Base-by-base conservation (phyloP, 1,284 basidiomycete species). In the Moesziomyces aphidis region DNA sequence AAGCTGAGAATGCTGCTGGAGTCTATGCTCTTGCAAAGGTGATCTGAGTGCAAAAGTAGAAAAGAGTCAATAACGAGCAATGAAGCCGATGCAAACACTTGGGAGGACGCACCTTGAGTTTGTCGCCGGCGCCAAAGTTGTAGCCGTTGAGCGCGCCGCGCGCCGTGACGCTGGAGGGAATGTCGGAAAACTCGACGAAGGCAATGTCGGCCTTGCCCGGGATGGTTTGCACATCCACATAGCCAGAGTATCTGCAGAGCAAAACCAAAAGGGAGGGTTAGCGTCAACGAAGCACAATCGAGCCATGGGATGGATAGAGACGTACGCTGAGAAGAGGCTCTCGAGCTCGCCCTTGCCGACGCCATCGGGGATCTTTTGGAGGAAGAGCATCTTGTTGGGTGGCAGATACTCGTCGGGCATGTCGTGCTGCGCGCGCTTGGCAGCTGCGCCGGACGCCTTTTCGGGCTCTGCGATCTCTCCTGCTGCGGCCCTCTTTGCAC, bases 401-500 rank as follows among this genome's bases (percentile, higher is more conserved):
- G 97, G 97, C 9, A 99, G 89, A 86, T 99, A 99, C 86, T 99
- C 96, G 91, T 99, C 96, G 34, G 97, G 95, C 93, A 98, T 91
- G 53, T 78, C 67, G 22, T 75, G 73, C 23, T 66, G 67, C 47
- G 59, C 46, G 47, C 60, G 69, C 54, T 67, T 79, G 63, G 71
- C 50, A 48, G 42, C 45, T 24, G 45, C 23, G 22, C 43, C 21
- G 24, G 45, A 49, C 8, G 63, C 56, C 42, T 56, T 64, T 31
- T 63, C 60, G 48, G 55, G 45, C 28, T 63, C 69, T 10, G 67
- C 62, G 39, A 66, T 65, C 53, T 76, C 77, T 49, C 68, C 77
- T 17, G 70, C 71, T 11, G 73, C 73, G 9, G 70, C 64, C 45
- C 61, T 54, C 55, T 76, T 73, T 7, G 65, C 79, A 6, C 68